Evolutionary conservation across 352 stramenopile species (phyloP).

Genomic region (Hyaloperonospora arabidopsidis): DNA sequence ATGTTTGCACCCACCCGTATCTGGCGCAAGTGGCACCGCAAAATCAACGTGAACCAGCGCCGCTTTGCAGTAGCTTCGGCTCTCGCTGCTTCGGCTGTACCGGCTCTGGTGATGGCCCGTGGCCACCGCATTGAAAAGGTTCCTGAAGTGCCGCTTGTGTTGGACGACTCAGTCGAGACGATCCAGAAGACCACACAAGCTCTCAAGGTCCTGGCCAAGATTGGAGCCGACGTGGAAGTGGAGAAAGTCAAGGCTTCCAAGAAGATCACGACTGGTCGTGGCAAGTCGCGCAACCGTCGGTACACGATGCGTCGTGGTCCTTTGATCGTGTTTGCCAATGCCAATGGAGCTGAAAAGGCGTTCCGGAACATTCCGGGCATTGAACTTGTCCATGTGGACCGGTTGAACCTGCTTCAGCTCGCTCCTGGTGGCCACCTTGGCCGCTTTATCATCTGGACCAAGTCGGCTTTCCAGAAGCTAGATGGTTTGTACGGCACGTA

Average conservation of each 20-base stretch:
- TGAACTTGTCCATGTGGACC: constrained; percentile 95
- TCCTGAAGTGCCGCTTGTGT: constrained; percentile 96
- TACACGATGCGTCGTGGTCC: constrained; percentile 93
- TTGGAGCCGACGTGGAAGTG: constrained; percentile 93
- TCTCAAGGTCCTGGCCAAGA: constrained; percentile 90
- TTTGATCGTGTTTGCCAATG: constrained; percentile 95
- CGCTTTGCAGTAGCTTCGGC: constrained; percentile 96
- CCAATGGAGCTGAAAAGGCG: constrained; percentile 88
- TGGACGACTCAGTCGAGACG: constrained; percentile 88
- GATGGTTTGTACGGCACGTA: constrained; percentile 95
- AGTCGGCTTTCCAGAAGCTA: constrained; percentile 95
- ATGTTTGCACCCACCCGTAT: constrained; percentile 99
- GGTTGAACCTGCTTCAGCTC: constrained; percentile 96
- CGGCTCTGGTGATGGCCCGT: constrained; percentile 95
- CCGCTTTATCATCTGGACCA: constrained; percentile 98
- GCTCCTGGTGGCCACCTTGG: constrained; percentile 97
- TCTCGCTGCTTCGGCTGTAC: constrained; percentile 94
- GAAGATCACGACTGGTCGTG: constrained; percentile 95
- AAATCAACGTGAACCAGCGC: constrained; percentile 98
- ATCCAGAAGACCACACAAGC: constrained; percentile 94
- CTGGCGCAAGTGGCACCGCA: constrained; percentile 98
- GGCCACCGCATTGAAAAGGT: constrained; percentile 97
- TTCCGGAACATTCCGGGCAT: constrained; percentile 98
- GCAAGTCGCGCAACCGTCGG: constrained; percentile 97
- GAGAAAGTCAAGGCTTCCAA: constrained; percentile 97